Base-by-base conservation (phyloP, 2,329 filamentous ascomycete genomes). In the Coniosporium tulheliwenetii region DNA sequence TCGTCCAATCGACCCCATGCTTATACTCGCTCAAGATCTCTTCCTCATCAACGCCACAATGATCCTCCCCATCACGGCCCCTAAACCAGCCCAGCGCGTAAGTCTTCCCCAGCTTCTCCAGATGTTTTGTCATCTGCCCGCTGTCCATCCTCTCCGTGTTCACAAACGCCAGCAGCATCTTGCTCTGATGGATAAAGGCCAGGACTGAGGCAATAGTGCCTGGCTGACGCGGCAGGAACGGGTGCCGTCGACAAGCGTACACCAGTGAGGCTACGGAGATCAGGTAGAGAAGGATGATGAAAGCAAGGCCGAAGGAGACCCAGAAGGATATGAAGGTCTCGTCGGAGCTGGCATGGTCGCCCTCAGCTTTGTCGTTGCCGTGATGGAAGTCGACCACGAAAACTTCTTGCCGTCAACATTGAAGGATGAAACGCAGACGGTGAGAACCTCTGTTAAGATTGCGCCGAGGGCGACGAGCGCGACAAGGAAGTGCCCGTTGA, bases 1-100 rank as follows among this genome's bases (percentile, higher is more conserved):
- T 53, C 10, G 51, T 56, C 51, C 56, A 60, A 48, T 61, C 55
- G 12, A 54, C 57, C 0, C 79, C 79, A 54, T 81, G 77, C 55
- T 72, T 75, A 57, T 85, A 87, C 43, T 57, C 62, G 44, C 70
- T 71, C 44, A 70, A 63, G 51, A 87, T 62, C 55, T 81, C 77
- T 62, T 87, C 82, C 61, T 85, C 70, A 52, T 89, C 83, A 43
- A 89, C 73, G 10, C 82, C 83, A 52, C 81, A 80, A 63, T 87
- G 83, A 46, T 73, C 72, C 57, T 79, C 69, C 3, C 78, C 77
- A 57, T 89, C 83, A 13, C 81, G 64, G 0, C 83, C 83, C 34
- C 64, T 62, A 52, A 86, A 86, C 81, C 81, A 86, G 1, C 83
- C 83, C 30, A 87, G 58, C 1, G 79, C 81, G 56, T 87, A 89